phyloP scores from a whole-genome alignment of 1,139 yeast species.

The Meyerozyma elateridarum region DNA sequence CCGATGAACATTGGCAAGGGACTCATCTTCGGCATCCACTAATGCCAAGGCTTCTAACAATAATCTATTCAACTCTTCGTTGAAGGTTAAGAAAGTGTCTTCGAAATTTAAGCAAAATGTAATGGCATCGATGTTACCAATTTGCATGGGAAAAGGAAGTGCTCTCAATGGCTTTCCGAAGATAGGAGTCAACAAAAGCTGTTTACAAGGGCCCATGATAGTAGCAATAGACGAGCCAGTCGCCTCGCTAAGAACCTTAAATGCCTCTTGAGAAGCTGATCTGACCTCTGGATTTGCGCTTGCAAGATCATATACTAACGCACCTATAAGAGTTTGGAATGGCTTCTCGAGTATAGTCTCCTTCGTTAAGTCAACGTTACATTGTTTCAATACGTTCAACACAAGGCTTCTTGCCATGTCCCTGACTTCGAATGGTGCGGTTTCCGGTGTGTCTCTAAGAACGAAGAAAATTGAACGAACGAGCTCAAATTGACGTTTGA shows the following conservation, averaged over 20 bases:
- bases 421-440: slow-evolving; percentile 78
- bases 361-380: slow-evolving; percentile 56
- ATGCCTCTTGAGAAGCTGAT: slow-evolving; percentile 71
- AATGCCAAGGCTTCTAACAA: slow-evolving; percentile 87
- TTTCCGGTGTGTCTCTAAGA: slow-evolving; percentile 82
- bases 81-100: slow-evolving; percentile 76
- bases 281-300: slow-evolving; percentile 83
- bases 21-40: slow-evolving; percentile 97
- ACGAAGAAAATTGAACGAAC: slow-evolving; percentile 86
- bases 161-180: slow-evolving; percentile 97
- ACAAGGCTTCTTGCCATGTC: slow-evolving; percentile 67
- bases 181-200: slow-evolving; percentile 80
- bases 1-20: slow-evolving; percentile 81
- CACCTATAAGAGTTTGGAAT: slow-evolving; percentile 80
- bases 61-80: slow-evolving; percentile 81
- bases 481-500: slow-evolving; percentile 75
- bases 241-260: slow-evolving; percentile 63
- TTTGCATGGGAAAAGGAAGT: slow-evolving; percentile 96
- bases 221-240: slow-evolving; percentile 67
- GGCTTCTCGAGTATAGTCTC: slow-evolving; percentile 63
- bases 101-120: slow-evolving; percentile 82
- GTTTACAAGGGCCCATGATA: slow-evolving; percentile 78
- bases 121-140: slow-evolving; percentile 95
- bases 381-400: slow-evolving; percentile 56
- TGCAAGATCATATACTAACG: slow-evolving; percentile 86